Base-by-base conservation (phyloP, 164 flowering plant genomes). In the Aristolochia fimbriata region DNA sequence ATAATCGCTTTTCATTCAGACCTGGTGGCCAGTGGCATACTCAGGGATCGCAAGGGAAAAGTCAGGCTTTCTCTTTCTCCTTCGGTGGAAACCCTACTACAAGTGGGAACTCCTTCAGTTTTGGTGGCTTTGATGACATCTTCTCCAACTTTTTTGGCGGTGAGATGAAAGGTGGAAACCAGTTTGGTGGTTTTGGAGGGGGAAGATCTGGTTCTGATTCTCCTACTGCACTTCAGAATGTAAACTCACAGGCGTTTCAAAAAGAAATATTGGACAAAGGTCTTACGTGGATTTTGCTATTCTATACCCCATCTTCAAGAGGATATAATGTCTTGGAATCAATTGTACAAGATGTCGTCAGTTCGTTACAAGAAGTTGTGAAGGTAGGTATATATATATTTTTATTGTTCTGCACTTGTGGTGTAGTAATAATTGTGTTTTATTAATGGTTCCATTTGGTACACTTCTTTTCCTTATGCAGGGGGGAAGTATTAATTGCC, bases 401-500 rank as follows among this genome's bases (percentile, higher is more conserved):
- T 13, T 10, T 21, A 10, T 23, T 23, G 24, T 0, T 13, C n/a
- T 23, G 22, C 27, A 41, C 41, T 7, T 55, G 25, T 51, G 5
- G 19, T 19, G 24, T 16, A 15, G 24, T 0, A 15, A 2, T 2
- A 19, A 25, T 47, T 24, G 21, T 47, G 54, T 63, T 47, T 25
- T 16, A 22, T 50, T 19, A 24, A 7, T 3, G 51, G 48, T 21
- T 15, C 14, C 43, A 13, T 51, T n/a, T 58, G 16, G 45, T 30
- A 15, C 16, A 27, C 41, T 37, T 51, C 30, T 45, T 24, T 61
- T 45, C n/a, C 54, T 63, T 13, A 61, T 57, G 50, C 77, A 92
- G 98, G 86, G 70, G 66, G 98, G 96, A 49, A 75, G 81, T 64
- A 66, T 92, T 68, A 80, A 89, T 57, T 92, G 98, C 68, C 80